phyloP scores from a whole-genome alignment of 495 filamentous ascomycete species.

The Trichoderma reesei region DNA sequence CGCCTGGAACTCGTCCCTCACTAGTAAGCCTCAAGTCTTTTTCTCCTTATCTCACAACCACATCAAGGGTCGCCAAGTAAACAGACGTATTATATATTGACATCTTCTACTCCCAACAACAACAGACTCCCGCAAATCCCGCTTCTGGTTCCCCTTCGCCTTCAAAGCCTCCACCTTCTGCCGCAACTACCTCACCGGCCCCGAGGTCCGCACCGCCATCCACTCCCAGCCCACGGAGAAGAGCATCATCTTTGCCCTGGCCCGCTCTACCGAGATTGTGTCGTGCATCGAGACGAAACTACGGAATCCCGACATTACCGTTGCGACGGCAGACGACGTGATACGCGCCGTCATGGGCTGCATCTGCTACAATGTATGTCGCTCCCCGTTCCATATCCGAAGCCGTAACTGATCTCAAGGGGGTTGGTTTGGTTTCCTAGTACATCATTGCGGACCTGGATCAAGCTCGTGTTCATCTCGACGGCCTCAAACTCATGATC shows the following conservation, averaged over 20 bases:
- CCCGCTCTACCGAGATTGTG: background rate
- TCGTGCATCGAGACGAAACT: background rate
- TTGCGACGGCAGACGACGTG: background rate
- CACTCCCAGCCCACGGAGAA: background rate
- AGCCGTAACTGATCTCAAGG: background rate
- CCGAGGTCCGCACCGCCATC: background rate
- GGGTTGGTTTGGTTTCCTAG: background rate
- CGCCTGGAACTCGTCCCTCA: background rate
- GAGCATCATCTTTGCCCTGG: background rate
- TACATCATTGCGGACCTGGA: background rate
- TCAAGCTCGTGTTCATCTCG: background rate
- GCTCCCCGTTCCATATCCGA: too few relatives aligned
- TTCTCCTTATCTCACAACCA: background rate
- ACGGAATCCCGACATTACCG: background rate
- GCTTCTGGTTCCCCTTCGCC: background rate
- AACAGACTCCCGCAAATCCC: background rate
- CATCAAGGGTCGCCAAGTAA: background rate
- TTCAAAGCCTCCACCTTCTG: background rate
- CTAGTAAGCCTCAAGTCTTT: background rate
- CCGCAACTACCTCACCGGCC: background rate
- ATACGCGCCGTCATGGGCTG: background rate
- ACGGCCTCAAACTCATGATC: background rate
- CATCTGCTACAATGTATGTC: slow-evolving; percentile 1
- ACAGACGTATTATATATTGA: background rate
- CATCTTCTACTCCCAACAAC: too few relatives aligned